Evolutionary conservation across 768 basidiomycete genomes (phyloP).

Genomic region (Rhodotorula babjevae): DNA sequence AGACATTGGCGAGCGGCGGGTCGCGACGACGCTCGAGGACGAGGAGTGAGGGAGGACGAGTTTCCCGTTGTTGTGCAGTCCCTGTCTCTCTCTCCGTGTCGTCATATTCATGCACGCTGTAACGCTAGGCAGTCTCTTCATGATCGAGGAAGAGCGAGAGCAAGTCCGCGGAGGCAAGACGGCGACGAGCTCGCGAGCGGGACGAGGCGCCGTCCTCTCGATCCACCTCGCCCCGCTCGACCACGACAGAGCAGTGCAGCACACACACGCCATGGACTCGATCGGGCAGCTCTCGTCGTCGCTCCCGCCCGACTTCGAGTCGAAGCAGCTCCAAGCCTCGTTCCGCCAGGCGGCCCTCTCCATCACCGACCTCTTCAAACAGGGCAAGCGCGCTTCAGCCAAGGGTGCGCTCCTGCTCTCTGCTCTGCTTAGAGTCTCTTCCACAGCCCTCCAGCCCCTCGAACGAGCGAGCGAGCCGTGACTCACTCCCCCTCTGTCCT

Average conservation of each 20-base stretch:
- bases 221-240: neutral
- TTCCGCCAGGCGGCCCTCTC: slow-evolving; percentile 27
- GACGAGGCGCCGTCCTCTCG: neutral
- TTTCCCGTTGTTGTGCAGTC: neutral
- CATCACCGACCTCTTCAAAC: slow-evolving; percentile 35
- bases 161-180: no score
- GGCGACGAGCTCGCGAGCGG: no score
- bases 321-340: slow-evolving; percentile 2
- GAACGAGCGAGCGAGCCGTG: neutral
- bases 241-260: neutral
- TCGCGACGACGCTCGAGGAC: neutral
- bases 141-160: no score
- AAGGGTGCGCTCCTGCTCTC: slow-evolving; percentile 17
- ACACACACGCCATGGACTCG: slow-evolving; percentile 6
- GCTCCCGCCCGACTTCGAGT: slow-evolving; percentile 18
- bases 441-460: no score
- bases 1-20: neutral
- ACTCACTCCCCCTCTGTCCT: neutral
- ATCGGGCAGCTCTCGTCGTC: slow-evolving; percentile 14
- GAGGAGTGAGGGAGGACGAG: no score
- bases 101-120: neutral
- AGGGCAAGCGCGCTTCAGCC: slow-evolving; percentile 25
- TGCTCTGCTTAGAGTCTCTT: neutral
- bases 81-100: no score
- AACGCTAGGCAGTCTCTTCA: neutral